These are phyloP conservation scores for Saccharomycopsis selenospora DNA, from an alignment of 805 yeast genomes.

Conservation along the genomic window DNA sequence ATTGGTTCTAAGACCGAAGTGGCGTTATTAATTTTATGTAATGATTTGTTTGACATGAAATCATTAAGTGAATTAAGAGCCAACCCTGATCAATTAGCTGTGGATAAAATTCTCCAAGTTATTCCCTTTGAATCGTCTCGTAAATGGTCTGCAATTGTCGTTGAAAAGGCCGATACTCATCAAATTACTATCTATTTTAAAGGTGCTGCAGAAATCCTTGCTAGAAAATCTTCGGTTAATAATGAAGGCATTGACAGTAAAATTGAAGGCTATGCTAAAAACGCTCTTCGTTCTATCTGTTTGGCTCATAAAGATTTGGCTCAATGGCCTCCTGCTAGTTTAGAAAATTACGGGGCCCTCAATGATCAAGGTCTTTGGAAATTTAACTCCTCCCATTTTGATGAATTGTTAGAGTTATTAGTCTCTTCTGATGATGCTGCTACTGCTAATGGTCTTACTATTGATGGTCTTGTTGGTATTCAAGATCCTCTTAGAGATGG, in stretches of 20 bases:
- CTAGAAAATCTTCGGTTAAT: slow-evolving; percentile 1
- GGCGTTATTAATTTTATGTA: slow-evolving; percentile 69
- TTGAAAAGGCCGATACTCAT: slow-evolving; percentile 32
- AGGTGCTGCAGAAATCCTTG: slow-evolving; percentile 91
- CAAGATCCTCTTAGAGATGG: slow-evolving; percentile 92
- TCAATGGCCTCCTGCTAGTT: slow-evolving; percentile 59
- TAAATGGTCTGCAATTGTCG: slow-evolving; percentile 86
- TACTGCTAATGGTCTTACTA: slow-evolving; percentile 45
- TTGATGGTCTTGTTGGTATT: slow-evolving; percentile 82
- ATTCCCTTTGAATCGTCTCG: slow-evolving; percentile 89
- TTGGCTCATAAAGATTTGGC: slow-evolving; percentile 70
- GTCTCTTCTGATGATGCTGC: slow-evolving; percentile 26
- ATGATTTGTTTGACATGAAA: slow-evolving; percentile 43
- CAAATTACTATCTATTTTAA: slow-evolving; percentile 63
- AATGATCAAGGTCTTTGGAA: slow-evolving; percentile 27
- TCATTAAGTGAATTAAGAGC: slow-evolving; percentile 35
- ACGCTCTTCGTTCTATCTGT: slow-evolving; percentile 85
- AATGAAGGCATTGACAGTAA: slow-evolving; percentile 28
- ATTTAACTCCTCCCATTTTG: neutral
- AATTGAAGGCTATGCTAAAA: slow-evolving; percentile 57
- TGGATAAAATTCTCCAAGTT: slow-evolving; percentile 49
- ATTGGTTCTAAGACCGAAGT: slow-evolving; percentile 94
- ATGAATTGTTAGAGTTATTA: neutral
- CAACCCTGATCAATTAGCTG: slow-evolving; percentile 25
- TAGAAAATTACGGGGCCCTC: slow-evolving; percentile 33